Evolutionary conservation across 106 monocot genomes (phyloP), one percentile per base, ranked within the genome.

Genomic region (Xerophyta viscosa): DNA sequence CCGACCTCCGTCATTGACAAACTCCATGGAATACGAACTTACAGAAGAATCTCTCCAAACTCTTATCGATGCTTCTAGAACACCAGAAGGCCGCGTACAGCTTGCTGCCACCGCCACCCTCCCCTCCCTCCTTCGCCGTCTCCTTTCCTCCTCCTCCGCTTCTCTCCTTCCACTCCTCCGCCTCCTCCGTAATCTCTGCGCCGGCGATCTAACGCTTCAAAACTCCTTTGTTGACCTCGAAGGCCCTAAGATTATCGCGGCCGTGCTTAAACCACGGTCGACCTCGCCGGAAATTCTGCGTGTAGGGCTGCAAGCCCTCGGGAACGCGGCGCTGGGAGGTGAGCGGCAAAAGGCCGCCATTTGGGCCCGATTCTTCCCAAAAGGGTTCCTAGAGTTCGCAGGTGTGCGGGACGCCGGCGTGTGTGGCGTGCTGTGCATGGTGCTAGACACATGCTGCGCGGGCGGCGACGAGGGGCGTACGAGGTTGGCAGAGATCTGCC

Each of bases 161-260:
- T 26, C 29, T n/a, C 27, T 66, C 29, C 50, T 92, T 39, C 65
- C 33, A 29, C 47, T 11, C 41, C 79, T 88, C 53, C 73, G 83
- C 20, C 74, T 87, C 66, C 65, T 93, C 43, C 67, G 87, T 0
- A 93, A 93, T 61, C 80, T 93, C 62, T 84, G 83, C 62, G 79
- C 87, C 20, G 79, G 83, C 13, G 80, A 74, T 4, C 10, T 22
- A 39, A 31, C 69, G 55, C 61, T 52, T 60, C 76, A 79, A 66
- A 54, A 66, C 58, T 24, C 70, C 70, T 87, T 92, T 55, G 7
- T 87, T 31, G 31, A 45, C 15, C 36, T 49, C 56, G 44, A 50
- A 24, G 92, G 87, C 51, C 43, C 65, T 1, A 56, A 52, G 5
- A 19, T 4, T 0, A 25, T 83, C 19, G 28, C 49, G n/a, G 46